These are phyloP conservation scores for Raffaelea deltoideospora DNA, from an alignment of 2,329 filamentous ascomycete genomes.

Conservation along the genomic window DNA sequence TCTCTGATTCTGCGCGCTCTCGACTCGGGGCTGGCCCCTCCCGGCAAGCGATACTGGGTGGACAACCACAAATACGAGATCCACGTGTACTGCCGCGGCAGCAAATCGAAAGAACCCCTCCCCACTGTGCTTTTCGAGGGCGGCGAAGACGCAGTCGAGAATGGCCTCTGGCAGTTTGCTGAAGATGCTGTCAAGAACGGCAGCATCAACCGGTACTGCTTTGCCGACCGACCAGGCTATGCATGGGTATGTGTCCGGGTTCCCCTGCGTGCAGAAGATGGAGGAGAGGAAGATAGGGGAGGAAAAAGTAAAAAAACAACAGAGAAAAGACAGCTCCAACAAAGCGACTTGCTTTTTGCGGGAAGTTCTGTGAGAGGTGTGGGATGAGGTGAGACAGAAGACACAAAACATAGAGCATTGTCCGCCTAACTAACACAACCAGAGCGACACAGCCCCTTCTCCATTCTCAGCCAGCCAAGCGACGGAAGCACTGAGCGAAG, in stretches of 20 bases:
- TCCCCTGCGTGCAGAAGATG: too few species aligned
- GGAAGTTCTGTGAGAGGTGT: too few species aligned
- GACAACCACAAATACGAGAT: slow-evolving; percentile 75
- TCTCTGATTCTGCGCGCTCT: slow-evolving; percentile 67
- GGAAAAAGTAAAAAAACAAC: too few species aligned
- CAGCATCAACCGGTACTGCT: slow-evolving; percentile 80
- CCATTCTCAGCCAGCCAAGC: slow-evolving; percentile 87
- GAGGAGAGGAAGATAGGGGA: too few species aligned
- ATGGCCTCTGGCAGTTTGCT: slow-evolving; percentile 66
- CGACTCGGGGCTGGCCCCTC: slow-evolving; percentile 58
- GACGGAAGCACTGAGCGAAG: slow-evolving; percentile 78
- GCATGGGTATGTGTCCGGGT: slow-evolving; percentile 41
- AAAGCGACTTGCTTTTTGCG: too few species aligned
- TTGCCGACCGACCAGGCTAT: slow-evolving; percentile 82
- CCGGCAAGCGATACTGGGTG: slow-evolving; percentile 65
- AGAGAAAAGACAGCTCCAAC: too few species aligned
- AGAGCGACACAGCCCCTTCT: slow-evolving; percentile 78
- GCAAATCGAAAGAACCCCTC: slow-evolving; percentile 41
- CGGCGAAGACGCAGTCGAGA: slow-evolving; percentile 64
- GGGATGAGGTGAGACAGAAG: not conserved
- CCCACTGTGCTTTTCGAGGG: slow-evolving; percentile 79
- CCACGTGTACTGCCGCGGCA: slow-evolving; percentile 75
- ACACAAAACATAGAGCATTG: too few species aligned
- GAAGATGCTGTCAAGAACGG: slow-evolving; percentile 62
- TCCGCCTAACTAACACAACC: not conserved